These are phyloP conservation scores for Cladorrhinum samala DNA, from an alignment of 495 filamentous ascomycete species.

Conservation along the genomic window DNA sequence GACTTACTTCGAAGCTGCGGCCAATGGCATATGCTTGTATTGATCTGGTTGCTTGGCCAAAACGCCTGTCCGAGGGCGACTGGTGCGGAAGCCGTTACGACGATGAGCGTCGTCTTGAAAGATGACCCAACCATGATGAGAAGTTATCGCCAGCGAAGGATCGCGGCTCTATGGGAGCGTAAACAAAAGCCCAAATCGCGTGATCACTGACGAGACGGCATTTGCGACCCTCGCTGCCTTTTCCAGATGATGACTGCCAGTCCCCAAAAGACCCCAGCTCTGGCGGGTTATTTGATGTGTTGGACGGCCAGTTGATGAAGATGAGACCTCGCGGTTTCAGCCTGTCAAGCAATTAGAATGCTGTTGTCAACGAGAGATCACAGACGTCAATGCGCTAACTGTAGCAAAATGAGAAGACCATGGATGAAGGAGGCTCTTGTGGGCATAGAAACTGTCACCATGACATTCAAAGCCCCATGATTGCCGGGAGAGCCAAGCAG, in stretches of 20 bases:
- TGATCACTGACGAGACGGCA: not conserved
- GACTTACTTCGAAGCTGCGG: conserved; percentile 44
- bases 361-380: not conserved
- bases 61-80: conserved; percentile 24
- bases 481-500: not conserved
- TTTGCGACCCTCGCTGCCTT: not conserved
- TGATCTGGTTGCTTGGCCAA: conserved; percentile 40
- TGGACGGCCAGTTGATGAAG: not conserved
- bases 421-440: not conserved
- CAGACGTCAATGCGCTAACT: not conserved
- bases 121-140: conserved; percentile 15
- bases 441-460: not conserved
- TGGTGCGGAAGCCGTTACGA: conserved; percentile 19
- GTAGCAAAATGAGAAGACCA: not conserved
- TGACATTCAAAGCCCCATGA: no score
- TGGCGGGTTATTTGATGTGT: no score
- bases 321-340: no score
- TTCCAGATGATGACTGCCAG: no score
- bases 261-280: no score
- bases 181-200: not conserved
- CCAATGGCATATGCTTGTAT: conserved; percentile 56
- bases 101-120: conserved; percentile 13
- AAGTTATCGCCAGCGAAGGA: not conserved
- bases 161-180: not conserved
- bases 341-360: not conserved